Percentiles rank a stretch among this genome's conserved stretches.
These are phyloP conservation scores for Heracleum sosnowskyi DNA, from an alignment of 129 eudicot genomes.

Conservation along the genomic window DNA sequence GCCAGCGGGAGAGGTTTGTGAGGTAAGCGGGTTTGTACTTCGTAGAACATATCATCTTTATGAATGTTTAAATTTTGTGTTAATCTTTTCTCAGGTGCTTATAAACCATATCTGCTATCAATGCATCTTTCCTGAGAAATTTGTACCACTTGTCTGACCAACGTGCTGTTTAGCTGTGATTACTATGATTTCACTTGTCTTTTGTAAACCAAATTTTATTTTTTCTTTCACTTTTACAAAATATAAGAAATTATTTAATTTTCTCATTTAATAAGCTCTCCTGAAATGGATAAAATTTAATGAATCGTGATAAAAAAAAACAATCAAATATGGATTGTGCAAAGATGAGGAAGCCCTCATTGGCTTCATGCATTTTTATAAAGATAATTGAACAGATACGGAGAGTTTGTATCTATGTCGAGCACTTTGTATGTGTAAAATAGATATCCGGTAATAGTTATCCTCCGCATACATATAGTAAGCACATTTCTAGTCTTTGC, in stretches of 20 bases:
- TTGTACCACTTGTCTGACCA: neutral
- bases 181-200: neutral
- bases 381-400: neutral
- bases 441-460: neutral
- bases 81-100: neutral
- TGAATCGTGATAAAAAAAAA: neutral
- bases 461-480: neutral
- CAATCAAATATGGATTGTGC: neutral
- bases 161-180: neutral
- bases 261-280: neutral
- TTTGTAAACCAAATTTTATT: neutral
- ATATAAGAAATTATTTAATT: neutral
- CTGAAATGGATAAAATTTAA: neutral
- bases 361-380: neutral
- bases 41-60: neutral
- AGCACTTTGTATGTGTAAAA: neutral
- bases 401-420: neutral
- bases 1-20: constrained; percentile 57
- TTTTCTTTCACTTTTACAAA: neutral
- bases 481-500: neutral
- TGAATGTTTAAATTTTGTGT: neutral
- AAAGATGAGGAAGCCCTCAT: neutral
- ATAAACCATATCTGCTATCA: neutral
- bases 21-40: constrained; percentile 29
- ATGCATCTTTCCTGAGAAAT: neutral